Base-by-base conservation (phyloP, 228 moss, liverwort and hornwort species). In the Sphagnum magellanicum region DNA sequence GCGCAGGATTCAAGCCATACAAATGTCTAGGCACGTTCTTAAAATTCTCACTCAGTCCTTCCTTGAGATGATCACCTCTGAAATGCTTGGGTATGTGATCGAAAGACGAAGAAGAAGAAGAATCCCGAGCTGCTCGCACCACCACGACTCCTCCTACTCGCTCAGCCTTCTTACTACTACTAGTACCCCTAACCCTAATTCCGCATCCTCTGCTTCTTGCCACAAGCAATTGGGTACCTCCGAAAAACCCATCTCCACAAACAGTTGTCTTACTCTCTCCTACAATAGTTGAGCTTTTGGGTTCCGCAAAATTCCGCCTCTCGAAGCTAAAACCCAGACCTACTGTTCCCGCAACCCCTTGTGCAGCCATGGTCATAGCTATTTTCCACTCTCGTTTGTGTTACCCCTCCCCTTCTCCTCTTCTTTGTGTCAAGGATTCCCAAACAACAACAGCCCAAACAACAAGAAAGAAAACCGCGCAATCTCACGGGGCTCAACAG, bases 31-130 rank as follows among this genome's bases (percentile, higher is more conserved):
- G 94, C 58, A 90, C 80, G 63, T 77, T 91, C 70, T 82, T 77
- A 52, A 90, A 98, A 72, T 98, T 98, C 81, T 74, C 81, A 68
- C 59, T 73, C 71, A 96, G 61, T 74, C 88, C 78, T 57, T 80
- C 79, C 65, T 8, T 8, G 55, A 55, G 55, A 55, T 8, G 55
- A 55, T 86, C 82, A 69, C 81, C 81, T 7, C 90, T 74, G 16
- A 95, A 95, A 75, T 90, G 95, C 82, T 87, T 90, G 4, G 95
- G 95, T 65, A 95, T 76, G 12, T 81, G 88, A 74, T 80, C 82
- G 62, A 84, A 5, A 32, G 32, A 32, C 1, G 32, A 32, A 32
- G 32, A 32, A 3, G 32, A 32, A 32, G 32, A 32, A 32, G 32
- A 32, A 1, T 32, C 32, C 32, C 32, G 32, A 32, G 32, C 32